These are phyloP conservation scores for Loxodes magnus DNA, from an alignment of 73 alveolate genomes.

Conservation along the genomic window DNA sequence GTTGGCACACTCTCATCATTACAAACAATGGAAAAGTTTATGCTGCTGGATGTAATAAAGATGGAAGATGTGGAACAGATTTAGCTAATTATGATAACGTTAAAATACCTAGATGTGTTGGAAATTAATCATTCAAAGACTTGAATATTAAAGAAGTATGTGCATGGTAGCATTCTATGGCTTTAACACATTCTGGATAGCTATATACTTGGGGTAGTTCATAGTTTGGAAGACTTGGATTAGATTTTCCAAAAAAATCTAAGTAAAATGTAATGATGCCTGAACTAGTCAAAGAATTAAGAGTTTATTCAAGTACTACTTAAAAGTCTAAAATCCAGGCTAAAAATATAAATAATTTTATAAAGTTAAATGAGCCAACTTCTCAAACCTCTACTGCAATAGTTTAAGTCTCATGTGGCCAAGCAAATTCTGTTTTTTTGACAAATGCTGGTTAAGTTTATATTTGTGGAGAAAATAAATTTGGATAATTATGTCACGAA, in stretches of 20 bases:
- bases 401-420: slow-evolving; percentile 16
- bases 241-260: too few species aligned
- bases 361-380: too few species aligned
- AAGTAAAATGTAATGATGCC: too few species aligned
- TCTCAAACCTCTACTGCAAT: slow-evolving; percentile 24
- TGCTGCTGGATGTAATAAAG: slow-evolving; percentile 75
- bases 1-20: slow-evolving; percentile 68
- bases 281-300: too few species aligned
- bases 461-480: slow-evolving; percentile 33
- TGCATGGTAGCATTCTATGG: slow-evolving; percentile 88
- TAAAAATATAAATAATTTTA: too few species aligned
- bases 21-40: slow-evolving; percentile 59
- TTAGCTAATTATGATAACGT: slow-evolving; percentile 17
- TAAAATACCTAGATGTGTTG: slow-evolving; percentile 10
- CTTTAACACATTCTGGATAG: slow-evolving; percentile 61
- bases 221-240: slow-evolving; percentile 52
- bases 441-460: slow-evolving; percentile 38
- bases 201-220: slow-evolving; percentile 77
- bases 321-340: too few species aligned
- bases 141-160: slow-evolving; percentile 57
- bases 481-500: too few species aligned
- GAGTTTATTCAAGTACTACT: too few species aligned
- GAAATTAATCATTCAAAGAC: slow-evolving; percentile 15
- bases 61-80: slow-evolving; percentile 71
- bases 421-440: slow-evolving; percentile 24